Evolutionary conservation across 371 early-diverging fungal genomes (phyloP), one percentile per base, ranked within the genome.

Genomic region (Mucor saturninus): DNA sequence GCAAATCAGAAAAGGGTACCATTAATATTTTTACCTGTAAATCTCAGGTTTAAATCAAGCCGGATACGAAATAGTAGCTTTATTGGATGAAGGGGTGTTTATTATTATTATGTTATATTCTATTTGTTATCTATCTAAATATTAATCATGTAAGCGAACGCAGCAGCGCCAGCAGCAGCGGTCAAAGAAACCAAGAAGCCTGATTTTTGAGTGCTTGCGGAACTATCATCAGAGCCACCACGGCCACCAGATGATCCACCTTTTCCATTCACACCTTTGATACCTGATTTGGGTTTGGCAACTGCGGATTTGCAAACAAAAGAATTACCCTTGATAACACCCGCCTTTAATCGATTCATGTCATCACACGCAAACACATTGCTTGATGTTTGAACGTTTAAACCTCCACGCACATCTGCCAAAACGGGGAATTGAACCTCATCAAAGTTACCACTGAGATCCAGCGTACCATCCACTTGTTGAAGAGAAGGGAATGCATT

Each of bases 391-490:
- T 81, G 76, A 15, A 77, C 59, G 49, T 76, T 76, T 39, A 81
- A 61, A 9, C 79, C 73, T n/a, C 81, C 81, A 46, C 76, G 74
- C 2, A 80, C 82, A 42, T 79, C 75, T 29, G 62, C 60, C 0
- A 86, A 71, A 0, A 57, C 51, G 9, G 85, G 84, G 13, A 84
- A 58, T 7, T 70, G 54, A 2, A 83, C 59, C 48, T 77, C 80
- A 35, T 76, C 72, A 65, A 86, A 81, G 1, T 72, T 72, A 6
- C 85, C 85, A 2, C 77, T 75, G 28, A 84, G 70, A 60, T 84
- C 81, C n/a, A 86, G 28, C 1, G 81, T 73, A 11, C 86, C 86
- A 3, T 72, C 75, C 11, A 86, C 79, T 40, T 83, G 74, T 55
- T 79, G 76, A 37, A 84, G 72, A 28, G 72, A 67, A 4, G 73